Conservation (phyloP, 2,329 filamentous ascomycete species). For the Plenodomus biglobosus region DNA sequence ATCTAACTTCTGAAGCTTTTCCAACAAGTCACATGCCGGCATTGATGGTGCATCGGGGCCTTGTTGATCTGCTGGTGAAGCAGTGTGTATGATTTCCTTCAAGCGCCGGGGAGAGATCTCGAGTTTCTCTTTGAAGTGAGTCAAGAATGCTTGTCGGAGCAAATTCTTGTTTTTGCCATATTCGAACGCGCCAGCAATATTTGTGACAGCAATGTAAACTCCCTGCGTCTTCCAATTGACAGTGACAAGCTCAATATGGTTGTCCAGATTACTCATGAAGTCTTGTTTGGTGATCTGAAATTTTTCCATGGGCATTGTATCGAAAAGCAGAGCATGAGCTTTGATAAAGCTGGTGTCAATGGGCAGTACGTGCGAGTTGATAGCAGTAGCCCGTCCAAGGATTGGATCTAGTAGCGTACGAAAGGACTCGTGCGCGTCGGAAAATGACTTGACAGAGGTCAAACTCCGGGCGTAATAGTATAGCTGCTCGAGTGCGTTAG, state of each 20-base stretch:
- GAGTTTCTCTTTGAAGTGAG: constrained; percentile 4
- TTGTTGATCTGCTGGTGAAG: constrained; percentile 17
- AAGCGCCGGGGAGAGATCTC: constrained; percentile 11
- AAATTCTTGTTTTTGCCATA: constrained; percentile 54
- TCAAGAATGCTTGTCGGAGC: constrained; percentile 34
- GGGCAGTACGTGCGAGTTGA: constrained; percentile 40
- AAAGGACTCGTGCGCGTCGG: constrained; percentile 68
- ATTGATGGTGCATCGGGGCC: constrained; percentile 14
- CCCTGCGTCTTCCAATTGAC: constrained; percentile 60
- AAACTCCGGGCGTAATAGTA: constrained; percentile 73
- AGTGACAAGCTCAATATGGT: constrained; percentile 56
- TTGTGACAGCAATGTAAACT: constrained; percentile 61
- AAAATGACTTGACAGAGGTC: constrained; percentile 67
- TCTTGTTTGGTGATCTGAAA: constrained; percentile 51
- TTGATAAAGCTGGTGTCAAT: constrained; percentile 65
- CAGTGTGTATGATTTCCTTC: constrained; percentile 20
- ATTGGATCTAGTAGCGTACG: constrained; percentile 65
- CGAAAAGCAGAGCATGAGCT: constrained; percentile 66
- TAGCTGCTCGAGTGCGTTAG: constrained; percentile 69
- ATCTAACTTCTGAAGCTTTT: constrained; percentile 15
- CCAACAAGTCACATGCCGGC: constrained; percentile 19
- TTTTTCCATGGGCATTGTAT: constrained; percentile 50
- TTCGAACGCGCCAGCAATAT: constrained; percentile 55
- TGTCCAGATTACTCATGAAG: constrained; percentile 59
- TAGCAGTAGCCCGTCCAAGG: constrained; percentile 40